These are phyloP conservation scores for Abrus pulchellus DNA, from an alignment of 306 rosid species.

Conservation along the genomic window DNA sequence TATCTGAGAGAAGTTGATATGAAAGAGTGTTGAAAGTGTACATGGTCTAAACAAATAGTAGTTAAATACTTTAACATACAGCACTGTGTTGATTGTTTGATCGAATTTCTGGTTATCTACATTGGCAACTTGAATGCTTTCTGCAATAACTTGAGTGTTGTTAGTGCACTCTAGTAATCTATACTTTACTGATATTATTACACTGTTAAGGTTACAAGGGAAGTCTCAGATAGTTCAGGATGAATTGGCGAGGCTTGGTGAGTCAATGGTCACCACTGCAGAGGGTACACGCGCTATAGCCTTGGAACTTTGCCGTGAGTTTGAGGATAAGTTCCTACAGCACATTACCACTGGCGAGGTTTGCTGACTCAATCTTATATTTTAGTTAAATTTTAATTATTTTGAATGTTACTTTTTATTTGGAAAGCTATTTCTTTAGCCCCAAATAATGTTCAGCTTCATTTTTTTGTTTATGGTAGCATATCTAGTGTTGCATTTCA, in stretches of 20 bases:
- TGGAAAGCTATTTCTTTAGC: not conserved
- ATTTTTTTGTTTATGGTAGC: not conserved
- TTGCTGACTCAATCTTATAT: conserved; percentile 48
- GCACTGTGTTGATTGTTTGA: not conserved
- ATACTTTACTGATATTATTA: conserved; percentile 15
- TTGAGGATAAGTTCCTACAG: conserved; percentile 95
- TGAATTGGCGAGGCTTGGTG: conserved; percentile 97
- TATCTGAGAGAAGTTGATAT: conserved; percentile 12
- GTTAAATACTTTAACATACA: conserved; percentile 1
- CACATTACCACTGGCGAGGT: conserved; percentile 96
- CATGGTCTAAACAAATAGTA: not conserved
- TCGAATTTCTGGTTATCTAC: conserved; percentile 12
- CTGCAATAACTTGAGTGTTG: not conserved
- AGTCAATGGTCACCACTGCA: conserved; percentile 83
- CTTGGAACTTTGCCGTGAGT: conserved; percentile 98
- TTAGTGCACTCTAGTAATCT: conserved; percentile 9
- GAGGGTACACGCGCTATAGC: conserved; percentile 99
- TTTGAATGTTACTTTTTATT: conserved; percentile 30
- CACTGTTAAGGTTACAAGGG: conserved; percentile 84
- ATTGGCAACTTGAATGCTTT: not conserved
- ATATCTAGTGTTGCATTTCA: conserved; percentile 5
- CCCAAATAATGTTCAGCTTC: conserved; percentile 2
- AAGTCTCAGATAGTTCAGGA: conserved; percentile 94
- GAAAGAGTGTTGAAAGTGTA: conserved; percentile 15
- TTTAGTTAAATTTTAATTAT: conserved; percentile 20